phyloP scores from a whole-genome alignment of 2,329 filamentous ascomycete species.

The Podosphaera fusca region DNA sequence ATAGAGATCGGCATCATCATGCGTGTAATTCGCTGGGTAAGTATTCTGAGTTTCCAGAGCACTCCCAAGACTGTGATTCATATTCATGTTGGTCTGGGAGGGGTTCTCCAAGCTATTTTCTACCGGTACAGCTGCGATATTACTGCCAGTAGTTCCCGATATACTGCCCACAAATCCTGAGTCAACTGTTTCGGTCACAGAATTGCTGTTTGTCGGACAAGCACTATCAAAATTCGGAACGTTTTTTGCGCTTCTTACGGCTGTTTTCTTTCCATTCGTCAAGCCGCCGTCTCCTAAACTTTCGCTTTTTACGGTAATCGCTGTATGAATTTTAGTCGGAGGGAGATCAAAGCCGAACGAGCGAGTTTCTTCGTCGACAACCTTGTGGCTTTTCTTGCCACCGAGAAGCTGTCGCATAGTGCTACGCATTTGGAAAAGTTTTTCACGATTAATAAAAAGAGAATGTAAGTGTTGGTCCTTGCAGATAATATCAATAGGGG shows the following conservation, averaged over 20 bases:
- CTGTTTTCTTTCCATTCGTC: neutral
- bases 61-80: neutral
- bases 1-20: neutral
- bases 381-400: conserved; percentile 1
- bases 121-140: neutral
- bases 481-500: neutral
- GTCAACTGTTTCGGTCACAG: neutral
- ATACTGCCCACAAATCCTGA: neutral
- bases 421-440: conserved; percentile 1
- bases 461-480: neutral
- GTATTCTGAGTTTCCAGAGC: neutral
- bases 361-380: neutral
- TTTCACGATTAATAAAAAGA: neutral
- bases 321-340: neutral
- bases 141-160: neutral
- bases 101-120: neutral
- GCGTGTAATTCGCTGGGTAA: neutral
- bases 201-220: neutral
- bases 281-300: neutral
- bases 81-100: neutral
- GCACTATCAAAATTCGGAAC: neutral
- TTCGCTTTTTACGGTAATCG: neutral
- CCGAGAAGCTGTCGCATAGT: conserved; percentile 1
- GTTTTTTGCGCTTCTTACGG: neutral
- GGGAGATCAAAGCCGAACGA: neutral